Base-by-base conservation (phyloP, 768 basidiomycete species). In the Mycena metata region DNA sequence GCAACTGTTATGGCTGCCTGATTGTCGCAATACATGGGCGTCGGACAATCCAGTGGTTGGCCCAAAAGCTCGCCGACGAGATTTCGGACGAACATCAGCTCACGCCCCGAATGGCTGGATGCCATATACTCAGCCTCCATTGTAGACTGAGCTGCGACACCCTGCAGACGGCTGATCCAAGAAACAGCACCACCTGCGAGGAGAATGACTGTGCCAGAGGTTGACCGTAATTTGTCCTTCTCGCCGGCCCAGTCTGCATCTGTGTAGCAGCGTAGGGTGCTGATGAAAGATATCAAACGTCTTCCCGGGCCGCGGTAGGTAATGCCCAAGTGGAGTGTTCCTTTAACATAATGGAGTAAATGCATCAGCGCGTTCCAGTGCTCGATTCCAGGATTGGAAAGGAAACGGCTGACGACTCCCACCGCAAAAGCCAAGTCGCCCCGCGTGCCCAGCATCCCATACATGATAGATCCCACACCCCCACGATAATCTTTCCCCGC, bases 51-150 rank as follows among this genome's bases (percentile, higher is more conserved):
- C 47, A 50, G 17, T 2, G 36, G 47, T 2, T 7, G 0, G 9
- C 23, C 60, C 33, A 60, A 7, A 0, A 50, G 36, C 21, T 60
- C 49, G 3, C 47, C 36, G 7, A 50, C 35, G 21, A 13, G 60
- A 26, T 60, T 39, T n/a, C 47, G 49, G 33, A 42, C 47, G 23
- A 60, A 60, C n/a, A 41, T 49, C 8, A 60, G 33, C 15, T 59
- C 58, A 24, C 45, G 17, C 17, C 58, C 33, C n/a, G 59, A 36
- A n/a, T 49, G 59, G 33, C 46, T 61, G 36, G 23, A 23, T 3
- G 60, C 47, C 2, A 61, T 30, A 24, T 61, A 61, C 10, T 61
- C 49, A 0, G 60, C 60, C 26, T 61, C 60, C 60, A 61, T 51
- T 2, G 60, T 61, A 5, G 49, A 61, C 26, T 51, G 49, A 0